phyloP scores from a whole-genome alignment of 139 green algal species.

The Chlorella sp. region DNA sequence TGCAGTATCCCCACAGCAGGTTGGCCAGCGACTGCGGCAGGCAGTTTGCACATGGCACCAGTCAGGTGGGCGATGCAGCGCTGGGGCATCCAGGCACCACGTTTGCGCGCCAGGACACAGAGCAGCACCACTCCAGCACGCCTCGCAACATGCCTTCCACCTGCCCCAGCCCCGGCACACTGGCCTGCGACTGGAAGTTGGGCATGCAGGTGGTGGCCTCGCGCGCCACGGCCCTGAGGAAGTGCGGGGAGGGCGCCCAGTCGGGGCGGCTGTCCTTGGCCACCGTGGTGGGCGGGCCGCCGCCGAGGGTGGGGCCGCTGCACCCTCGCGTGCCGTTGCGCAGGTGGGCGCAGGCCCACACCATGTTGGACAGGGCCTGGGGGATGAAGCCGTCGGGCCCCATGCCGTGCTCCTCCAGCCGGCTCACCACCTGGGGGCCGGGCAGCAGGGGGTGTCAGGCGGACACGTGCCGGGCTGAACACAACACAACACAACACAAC shows the following conservation, averaged over 20 bases:
- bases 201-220: slow-evolving; percentile 1
- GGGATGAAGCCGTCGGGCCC: slow-evolving; percentile 38
- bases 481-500: too few relatives aligned
- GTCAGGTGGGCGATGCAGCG: not conserved
- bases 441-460: too few relatives aligned
- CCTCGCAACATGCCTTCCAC: not conserved
- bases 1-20: slow-evolving; percentile 49
- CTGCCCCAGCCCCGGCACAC: not conserved
- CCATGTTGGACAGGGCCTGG: slow-evolving; percentile 56
- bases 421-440: too few relatives aligned
- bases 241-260: slow-evolving; percentile 31
- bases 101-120: not conserved
- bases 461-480: too few relatives aligned
- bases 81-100: too few relatives aligned
- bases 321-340: slow-evolving; percentile 32
- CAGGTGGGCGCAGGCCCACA: slow-evolving; percentile 53
- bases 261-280: not conserved
- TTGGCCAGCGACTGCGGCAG: slow-evolving; percentile 52
- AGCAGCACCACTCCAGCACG: not conserved
- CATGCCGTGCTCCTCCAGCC: not conserved
- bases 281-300: not conserved
- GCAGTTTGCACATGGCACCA: too few relatives aligned
- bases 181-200: slow-evolving; percentile 34
- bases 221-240: slow-evolving; percentile 36
- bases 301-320: not conserved